Evolutionary conservation across 441 rosid genomes (phyloP).

Genomic region (Dalechampia spathulata): DNA sequence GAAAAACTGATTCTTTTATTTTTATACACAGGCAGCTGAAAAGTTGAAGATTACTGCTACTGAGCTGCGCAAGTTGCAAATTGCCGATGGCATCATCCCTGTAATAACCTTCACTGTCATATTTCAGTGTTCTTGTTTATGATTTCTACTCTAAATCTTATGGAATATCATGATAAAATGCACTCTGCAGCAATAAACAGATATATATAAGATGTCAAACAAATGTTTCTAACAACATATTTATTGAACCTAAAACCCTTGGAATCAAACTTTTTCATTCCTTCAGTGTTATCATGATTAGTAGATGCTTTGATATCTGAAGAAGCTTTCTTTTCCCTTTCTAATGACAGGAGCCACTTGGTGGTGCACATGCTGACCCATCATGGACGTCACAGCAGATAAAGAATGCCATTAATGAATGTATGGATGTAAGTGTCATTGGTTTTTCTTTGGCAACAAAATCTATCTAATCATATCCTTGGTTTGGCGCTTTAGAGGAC

Average conservation of each 20-base stretch:
- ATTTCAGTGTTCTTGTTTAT: background rate
- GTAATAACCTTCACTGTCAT: slow-evolving; percentile 33
- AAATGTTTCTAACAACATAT: background rate
- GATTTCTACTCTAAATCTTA: background rate
- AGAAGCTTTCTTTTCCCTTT: background rate
- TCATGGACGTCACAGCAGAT: slow-evolving; percentile 70
- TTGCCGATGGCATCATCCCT: slow-evolving; percentile 84
- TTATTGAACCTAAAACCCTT: background rate
- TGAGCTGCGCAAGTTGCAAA: slow-evolving; percentile 56
- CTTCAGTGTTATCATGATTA: background rate
- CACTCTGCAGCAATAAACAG: no score
- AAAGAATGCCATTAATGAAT: slow-evolving; percentile 56
- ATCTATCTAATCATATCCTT: background rate
- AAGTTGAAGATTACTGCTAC: slow-evolving; percentile 71
- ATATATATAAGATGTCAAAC: no score
- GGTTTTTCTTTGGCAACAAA: slow-evolving; percentile 8
- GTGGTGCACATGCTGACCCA: slow-evolving; percentile 92
- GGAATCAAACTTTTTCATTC: background rate
- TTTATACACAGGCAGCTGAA: slow-evolving; percentile 67
- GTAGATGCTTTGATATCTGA: slow-evolving; percentile 14
- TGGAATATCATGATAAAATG: background rate
- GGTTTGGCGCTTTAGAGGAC: background rate
- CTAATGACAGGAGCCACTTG: slow-evolving; percentile 81
- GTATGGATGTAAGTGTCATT: slow-evolving; percentile 52
- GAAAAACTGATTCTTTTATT: slow-evolving; percentile 1